Evolutionary conservation across 2,329 filamentous ascomycete genomes (phyloP).

Genomic region (Trichoderma atroviride): DNA sequence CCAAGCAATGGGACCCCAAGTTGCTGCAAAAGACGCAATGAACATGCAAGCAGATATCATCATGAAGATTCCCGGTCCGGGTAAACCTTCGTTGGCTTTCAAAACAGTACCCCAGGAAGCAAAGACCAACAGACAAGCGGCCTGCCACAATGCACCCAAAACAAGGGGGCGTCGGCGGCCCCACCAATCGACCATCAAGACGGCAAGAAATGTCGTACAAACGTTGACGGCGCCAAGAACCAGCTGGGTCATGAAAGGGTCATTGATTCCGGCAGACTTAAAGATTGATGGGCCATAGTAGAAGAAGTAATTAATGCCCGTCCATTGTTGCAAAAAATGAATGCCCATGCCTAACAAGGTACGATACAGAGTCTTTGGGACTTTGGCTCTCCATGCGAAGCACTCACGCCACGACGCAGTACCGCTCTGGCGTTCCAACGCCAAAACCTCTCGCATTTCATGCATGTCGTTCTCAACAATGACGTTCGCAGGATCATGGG

Average conservation of each 20-base stretch:
- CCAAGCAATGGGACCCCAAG: constrained; percentile 73
- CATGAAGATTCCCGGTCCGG: constrained; percentile 57
- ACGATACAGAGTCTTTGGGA: constrained; percentile 64
- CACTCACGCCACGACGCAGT: constrained; percentile 60
- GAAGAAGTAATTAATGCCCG: constrained; percentile 63
- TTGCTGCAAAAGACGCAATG: constrained; percentile 70
- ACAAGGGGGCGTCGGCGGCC: constrained; percentile 71
- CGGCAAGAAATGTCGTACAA: constrained; percentile 64
- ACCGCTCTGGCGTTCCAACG: constrained; percentile 49
- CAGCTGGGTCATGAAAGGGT: constrained; percentile 68
- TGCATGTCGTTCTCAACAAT: constrained; percentile 55
- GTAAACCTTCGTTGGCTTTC: constrained; percentile 34
- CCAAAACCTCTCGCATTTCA: constrained; percentile 54
- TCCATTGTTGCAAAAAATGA: constrained; percentile 70
- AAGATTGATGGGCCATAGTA: constrained; percentile 72
- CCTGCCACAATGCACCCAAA: constrained; percentile 68
- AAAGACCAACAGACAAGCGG: constrained; percentile 66
- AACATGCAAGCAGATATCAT: constrained; percentile 75
- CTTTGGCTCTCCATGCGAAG: constrained; percentile 56
- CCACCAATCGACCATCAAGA: constrained; percentile 69
- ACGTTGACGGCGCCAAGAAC: constrained; percentile 72
- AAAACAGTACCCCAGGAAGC: constrained; percentile 56
- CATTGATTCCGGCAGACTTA: constrained; percentile 63
- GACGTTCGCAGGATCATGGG: constrained; percentile 48
- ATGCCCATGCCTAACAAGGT: constrained; percentile 64